These are phyloP conservation scores for Dendrocalamus latiflorus DNA, from an alignment of 202 grass and related monocot species.

Conservation along the genomic window DNA sequence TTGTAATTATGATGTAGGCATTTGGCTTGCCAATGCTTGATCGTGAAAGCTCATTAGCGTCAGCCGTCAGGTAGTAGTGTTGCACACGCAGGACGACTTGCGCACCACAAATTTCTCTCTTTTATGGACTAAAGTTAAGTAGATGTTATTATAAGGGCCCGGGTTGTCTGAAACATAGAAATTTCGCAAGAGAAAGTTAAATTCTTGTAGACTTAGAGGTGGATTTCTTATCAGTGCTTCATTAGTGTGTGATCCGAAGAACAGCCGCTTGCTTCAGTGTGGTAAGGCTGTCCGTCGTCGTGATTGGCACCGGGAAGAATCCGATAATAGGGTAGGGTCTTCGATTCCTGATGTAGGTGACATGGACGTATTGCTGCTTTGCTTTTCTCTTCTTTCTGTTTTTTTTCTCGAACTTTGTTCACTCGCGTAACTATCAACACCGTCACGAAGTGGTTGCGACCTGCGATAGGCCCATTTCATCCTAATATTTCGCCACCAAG, in stretches of 20 bases:
- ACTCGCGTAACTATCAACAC: not conserved
- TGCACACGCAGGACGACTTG: too few relatives aligned
- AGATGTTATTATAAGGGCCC: too few relatives aligned
- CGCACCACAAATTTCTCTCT: too few relatives aligned
- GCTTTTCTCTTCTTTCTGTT: not conserved
- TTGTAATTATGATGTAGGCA: conserved; percentile 12
- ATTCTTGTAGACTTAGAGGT: too few relatives aligned
- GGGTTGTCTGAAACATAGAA: too few relatives aligned
- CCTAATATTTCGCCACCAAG: too few relatives aligned
- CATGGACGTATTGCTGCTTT: not conserved
- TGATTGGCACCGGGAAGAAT: not conserved
- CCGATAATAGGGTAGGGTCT: not conserved
- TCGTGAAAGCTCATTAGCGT: not conserved
- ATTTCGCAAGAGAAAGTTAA: too few relatives aligned
- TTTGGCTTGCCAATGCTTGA: not conserved
- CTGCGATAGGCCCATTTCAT: not conserved
- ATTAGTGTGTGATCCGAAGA: not conserved
- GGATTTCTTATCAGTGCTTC: not conserved
- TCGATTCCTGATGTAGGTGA: not conserved
- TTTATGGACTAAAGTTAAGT: too few relatives aligned
- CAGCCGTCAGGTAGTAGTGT: not conserved
- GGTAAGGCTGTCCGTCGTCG: not conserved
- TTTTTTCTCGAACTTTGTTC: not conserved
- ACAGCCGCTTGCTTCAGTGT: not conserved
- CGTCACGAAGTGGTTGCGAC: not conserved